Evolutionary conservation across 2,329 filamentous ascomycete species (phyloP).

Genomic region (Metarhizium brunneum): DNA sequence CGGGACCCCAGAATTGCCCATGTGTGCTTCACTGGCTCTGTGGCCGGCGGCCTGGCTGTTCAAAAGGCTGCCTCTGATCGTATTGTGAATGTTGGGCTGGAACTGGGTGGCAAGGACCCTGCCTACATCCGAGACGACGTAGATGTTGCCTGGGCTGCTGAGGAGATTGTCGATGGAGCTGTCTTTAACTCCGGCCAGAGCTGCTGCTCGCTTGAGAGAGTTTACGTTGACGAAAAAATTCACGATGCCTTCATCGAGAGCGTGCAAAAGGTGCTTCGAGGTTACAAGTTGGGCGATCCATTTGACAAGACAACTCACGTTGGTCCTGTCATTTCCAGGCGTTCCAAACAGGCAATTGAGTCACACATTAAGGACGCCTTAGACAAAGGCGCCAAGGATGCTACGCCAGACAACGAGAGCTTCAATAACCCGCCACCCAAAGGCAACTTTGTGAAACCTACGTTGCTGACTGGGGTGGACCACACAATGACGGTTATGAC

Average conservation of each 20-base stretch:
- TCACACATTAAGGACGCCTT: slow-evolving; percentile 76
- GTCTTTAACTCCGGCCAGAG: slow-evolving; percentile 98
- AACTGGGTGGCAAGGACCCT: slow-evolving; percentile 91
- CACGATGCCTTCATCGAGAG: slow-evolving; percentile 76
- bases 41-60: slow-evolving; percentile 76
- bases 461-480: slow-evolving; percentile 67
- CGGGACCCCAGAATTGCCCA: slow-evolving; percentile 67
- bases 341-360: slow-evolving; percentile 66
- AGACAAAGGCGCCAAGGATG: slow-evolving; percentile 72
- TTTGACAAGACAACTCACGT: slow-evolving; percentile 70
- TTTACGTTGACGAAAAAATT: slow-evolving; percentile 81
- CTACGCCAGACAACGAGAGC: slow-evolving; percentile 71
- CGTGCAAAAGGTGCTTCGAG: slow-evolving; percentile 68
- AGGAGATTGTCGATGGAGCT: slow-evolving; percentile 91
- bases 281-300: slow-evolving; percentile 84
- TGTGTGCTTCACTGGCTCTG: slow-evolving; percentile 90
- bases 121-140: slow-evolving; percentile 83
- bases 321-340: slow-evolving; percentile 79
- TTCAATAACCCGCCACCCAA: slow-evolving; percentile 64
- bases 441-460: slow-evolving; percentile 85
- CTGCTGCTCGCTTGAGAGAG: slow-evolving; percentile 84
- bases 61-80: slow-evolving; percentile 78
- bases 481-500: slow-evolving; percentile 85
- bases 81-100: slow-evolving; percentile 76
- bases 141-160: slow-evolving; percentile 82